A percentile compares a stretch with the other conserved stretches of the same genome.
Evolutionary conservation across 148 eudicot species (phyloP).

Genomic region (Agrostemma githago): DNA sequence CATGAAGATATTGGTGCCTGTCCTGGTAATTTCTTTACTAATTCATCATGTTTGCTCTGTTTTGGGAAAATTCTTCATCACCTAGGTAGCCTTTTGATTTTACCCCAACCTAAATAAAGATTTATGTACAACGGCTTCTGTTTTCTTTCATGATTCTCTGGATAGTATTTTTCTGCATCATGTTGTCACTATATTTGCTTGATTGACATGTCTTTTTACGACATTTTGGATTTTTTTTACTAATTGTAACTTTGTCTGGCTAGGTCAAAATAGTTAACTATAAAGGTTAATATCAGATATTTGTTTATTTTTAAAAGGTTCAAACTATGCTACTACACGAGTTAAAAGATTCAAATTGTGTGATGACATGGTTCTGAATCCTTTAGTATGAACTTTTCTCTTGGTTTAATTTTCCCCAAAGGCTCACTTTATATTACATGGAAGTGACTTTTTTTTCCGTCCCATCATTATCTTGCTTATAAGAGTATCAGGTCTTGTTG

Average conservation of each 20-base stretch:
- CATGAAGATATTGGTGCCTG: slow-evolving; percentile 31
- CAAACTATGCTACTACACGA: neutral
- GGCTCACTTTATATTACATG: neutral
- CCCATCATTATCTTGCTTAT: neutral
- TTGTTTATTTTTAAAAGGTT: neutral
- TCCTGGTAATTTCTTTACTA: slow-evolving; percentile 26
- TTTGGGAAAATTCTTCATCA: neutral
- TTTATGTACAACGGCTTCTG: neutral
- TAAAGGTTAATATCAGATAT: no score
- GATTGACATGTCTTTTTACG: neutral
- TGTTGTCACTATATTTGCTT: neutral
- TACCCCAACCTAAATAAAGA: neutral
- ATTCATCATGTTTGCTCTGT: neutral
- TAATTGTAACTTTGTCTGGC: neutral
- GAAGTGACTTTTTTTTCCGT: neutral
- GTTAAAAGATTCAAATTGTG: neutral
- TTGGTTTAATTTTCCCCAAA: neutral
- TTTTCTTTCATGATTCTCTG: neutral
- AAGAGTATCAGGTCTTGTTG: neutral
- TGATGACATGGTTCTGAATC: neutral
- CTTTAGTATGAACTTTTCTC: neutral
- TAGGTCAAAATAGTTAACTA: neutral
- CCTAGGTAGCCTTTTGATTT: neutral
- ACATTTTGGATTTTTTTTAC: neutral
- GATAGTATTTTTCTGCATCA: neutral